Conservation (phyloP, 345 rosid genomes). For the Trapa bicornis region DNA sequence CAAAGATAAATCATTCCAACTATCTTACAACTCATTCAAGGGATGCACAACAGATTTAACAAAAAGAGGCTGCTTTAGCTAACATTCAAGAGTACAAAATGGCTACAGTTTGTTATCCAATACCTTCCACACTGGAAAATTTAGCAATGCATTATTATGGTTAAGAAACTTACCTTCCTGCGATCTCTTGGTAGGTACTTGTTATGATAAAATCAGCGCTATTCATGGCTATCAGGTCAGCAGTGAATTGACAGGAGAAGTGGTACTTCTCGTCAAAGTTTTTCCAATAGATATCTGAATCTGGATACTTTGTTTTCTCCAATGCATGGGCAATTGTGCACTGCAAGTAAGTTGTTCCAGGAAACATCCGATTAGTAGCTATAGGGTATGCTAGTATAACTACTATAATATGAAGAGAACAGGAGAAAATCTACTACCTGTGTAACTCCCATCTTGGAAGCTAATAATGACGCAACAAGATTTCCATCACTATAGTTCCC, state of each 20-base stretch:
- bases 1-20: too few relatives aligned
- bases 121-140: too few relatives aligned
- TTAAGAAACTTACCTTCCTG: constrained; percentile 71
- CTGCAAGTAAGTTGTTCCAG: constrained; percentile 25
- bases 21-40: too few relatives aligned
- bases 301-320: constrained; percentile 99
- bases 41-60: too few relatives aligned
- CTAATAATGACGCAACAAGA: constrained; percentile 88
- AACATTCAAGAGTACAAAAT: too few relatives aligned
- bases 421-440: constrained; percentile 33
- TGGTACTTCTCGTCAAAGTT: constrained; percentile 85
- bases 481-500: constrained; percentile 99
- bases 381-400: background rate
- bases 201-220: constrained; percentile 95
- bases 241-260: constrained; percentile 96
- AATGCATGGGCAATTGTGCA: constrained; percentile 98
- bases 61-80: too few relatives aligned
- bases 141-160: background rate
- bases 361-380: background rate
- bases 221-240: constrained; percentile 95
- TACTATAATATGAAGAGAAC: background rate
- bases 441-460: constrained; percentile 87
- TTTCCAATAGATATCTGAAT: constrained; percentile 96
- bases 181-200: constrained; percentile 97
- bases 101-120: background rate